These are phyloP conservation scores for Glomus cerebriforme DNA, from an alignment of 192 early-diverging fungal genomes.

Conservation along the genomic window DNA sequence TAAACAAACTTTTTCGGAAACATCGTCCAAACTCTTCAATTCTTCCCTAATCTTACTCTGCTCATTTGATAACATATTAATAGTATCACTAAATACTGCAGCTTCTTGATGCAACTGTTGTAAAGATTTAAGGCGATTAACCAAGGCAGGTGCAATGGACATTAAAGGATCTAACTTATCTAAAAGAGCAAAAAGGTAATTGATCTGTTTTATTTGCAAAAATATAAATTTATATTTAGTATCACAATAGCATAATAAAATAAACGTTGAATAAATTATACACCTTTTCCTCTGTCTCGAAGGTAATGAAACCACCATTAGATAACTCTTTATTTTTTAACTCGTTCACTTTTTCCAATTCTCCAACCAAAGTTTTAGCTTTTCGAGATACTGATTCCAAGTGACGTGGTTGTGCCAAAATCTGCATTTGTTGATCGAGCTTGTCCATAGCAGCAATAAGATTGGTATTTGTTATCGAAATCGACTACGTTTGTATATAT, in stretches of 20 bases:
- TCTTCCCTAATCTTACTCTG: constrained; percentile 71
- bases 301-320: constrained; percentile 43
- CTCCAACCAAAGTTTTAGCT: constrained; percentile 61
- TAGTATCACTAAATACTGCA: constrained; percentile 70
- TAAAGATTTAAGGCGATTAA: constrained; percentile 76
- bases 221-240: not conserved
- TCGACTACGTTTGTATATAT: constrained; percentile 30
- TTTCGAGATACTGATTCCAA: constrained; percentile 63
- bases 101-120: constrained; percentile 82
- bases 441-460: constrained; percentile 62
- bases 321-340: constrained; percentile 53
- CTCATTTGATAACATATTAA: constrained; percentile 71
- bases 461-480: constrained; percentile 37
- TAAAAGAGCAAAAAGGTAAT: constrained; percentile 68
- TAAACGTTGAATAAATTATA: not conserved
- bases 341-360: constrained; percentile 72
- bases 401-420: constrained; percentile 73
- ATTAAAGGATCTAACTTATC: constrained; percentile 79
- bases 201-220: constrained; percentile 44
- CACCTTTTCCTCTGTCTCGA: constrained; percentile 49
- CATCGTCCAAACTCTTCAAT: constrained; percentile 61
- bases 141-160: constrained; percentile 74
- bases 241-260: not conserved
- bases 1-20: constrained; percentile 50
- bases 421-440: constrained; percentile 69